Conservation (phyloP, 116 monocot genomes). For the Zostera marina region DNA sequence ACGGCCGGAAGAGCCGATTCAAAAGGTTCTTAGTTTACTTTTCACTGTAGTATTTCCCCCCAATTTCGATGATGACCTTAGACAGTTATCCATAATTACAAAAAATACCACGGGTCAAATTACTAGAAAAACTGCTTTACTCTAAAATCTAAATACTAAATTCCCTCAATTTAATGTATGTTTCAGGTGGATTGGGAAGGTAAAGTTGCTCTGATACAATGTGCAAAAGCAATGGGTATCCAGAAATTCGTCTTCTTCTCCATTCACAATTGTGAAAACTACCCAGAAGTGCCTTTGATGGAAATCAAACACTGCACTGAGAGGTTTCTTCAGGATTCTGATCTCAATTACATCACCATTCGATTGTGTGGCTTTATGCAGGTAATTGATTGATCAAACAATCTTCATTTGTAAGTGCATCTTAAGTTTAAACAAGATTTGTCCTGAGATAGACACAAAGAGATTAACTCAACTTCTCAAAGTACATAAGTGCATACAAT, state of each 20-base stretch:
- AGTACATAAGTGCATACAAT: too few species aligned
- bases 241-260: constrained; percentile 95
- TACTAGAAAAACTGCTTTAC: too few species aligned
- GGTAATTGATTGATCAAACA: constrained; percentile 22
- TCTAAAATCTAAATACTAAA: too few species aligned
- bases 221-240: constrained; percentile 94
- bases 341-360: constrained; percentile 65
- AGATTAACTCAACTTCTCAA: too few species aligned
- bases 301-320: constrained; percentile 93
- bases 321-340: constrained; percentile 80
- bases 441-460: too few species aligned
- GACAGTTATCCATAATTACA: neutral
- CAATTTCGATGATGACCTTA: too few species aligned
- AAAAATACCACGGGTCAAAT: too few species aligned
- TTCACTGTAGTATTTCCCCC: neutral
- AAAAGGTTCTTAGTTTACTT: constrained; percentile 22
- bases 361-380: constrained; percentile 99
- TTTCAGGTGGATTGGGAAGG: constrained; percentile 97
- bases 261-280: constrained; percentile 95
- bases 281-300: constrained; percentile 96
- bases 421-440: too few species aligned
- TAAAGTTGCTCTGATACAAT: constrained; percentile 95
- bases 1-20: constrained; percentile 89
- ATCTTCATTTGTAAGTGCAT: too few species aligned
- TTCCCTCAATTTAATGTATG: constrained; percentile 42